Evolutionary conservation across 495 filamentous ascomycete genomes (phyloP).

Genomic region (Apiosordaria backusii): DNA sequence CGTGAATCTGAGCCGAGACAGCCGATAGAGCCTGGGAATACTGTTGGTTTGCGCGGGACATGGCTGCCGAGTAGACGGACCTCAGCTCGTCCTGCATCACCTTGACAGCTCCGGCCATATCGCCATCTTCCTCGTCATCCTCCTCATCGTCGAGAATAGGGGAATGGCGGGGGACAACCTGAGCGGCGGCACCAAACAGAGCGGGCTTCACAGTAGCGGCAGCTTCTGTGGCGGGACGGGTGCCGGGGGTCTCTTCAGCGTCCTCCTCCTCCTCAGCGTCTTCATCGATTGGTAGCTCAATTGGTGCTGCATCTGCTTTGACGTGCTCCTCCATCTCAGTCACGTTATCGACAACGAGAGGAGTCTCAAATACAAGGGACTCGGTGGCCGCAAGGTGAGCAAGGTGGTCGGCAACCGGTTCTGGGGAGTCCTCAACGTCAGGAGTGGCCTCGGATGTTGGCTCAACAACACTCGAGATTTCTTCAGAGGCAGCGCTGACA

Average conservation of each 20-base stretch:
- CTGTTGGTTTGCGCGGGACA: conserved; percentile 56
- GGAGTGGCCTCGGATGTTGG: conserved; percentile 20
- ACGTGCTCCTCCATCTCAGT: conserved; percentile 46
- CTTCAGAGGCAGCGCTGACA: conserved; percentile 12
- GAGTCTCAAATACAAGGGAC: conserved; percentile 23
- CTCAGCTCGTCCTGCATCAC: conserved; percentile 50
- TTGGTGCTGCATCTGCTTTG: conserved; percentile 42
- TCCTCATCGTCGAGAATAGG: conserved; percentile 45
- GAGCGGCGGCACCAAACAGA: conserved; percentile 44
- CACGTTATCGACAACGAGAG: conserved; percentile 26
- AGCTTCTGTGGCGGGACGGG: background rate
- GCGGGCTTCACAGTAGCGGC: conserved; percentile 36
- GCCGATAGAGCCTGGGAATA: conserved; percentile 64
- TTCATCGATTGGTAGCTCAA: conserved; percentile 36
- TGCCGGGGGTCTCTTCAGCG: background rate
- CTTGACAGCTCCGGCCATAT: conserved; percentile 58
- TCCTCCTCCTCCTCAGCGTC: conserved; percentile 9
- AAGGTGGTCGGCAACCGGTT: background rate
- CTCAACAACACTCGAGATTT: conserved; percentile 22
- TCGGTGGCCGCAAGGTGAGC: conserved; percentile 22
- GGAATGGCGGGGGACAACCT: conserved; percentile 40
- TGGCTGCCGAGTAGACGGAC: conserved; percentile 58
- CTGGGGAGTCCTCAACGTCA: conserved; percentile 10
- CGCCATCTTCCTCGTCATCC: conserved; percentile 37
- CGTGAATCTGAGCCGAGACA: conserved; percentile 63